Evolutionary conservation across 441 rosid genomes (phyloP).

Genomic region (Euphorbia schlechtendalii): DNA sequence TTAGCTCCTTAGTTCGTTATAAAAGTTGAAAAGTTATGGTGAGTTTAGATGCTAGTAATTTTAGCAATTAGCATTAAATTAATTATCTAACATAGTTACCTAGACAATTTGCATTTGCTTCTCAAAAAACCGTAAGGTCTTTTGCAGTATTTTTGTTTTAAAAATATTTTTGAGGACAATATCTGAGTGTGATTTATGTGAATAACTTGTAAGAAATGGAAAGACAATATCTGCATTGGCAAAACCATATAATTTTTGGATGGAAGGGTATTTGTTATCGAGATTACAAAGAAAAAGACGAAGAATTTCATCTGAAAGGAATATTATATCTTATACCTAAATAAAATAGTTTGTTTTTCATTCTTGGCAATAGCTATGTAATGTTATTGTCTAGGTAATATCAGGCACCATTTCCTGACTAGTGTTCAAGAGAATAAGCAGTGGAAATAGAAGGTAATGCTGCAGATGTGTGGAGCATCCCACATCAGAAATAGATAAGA

Average conservation of each 20-base stretch:
- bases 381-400: neutral
- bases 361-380: neutral
- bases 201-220: neutral
- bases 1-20: neutral
- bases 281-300: neutral
- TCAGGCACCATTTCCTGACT: too few species aligned
- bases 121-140: neutral
- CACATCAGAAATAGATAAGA: too few species aligned
- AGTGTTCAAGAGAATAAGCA: too few species aligned
- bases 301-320: neutral
- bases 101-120: constrained; percentile 7
- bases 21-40: neutral
- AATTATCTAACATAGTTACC: neutral
- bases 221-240: neutral
- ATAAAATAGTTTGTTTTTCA: neutral
- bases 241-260: neutral
- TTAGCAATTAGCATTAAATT: neutral
- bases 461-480: too few species aligned
- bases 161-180: neutral
- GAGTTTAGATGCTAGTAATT: neutral
- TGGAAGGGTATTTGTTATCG: neutral
- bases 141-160: neutral
- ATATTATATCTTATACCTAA: neutral
- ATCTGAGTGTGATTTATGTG: neutral
- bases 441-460: too few species aligned